Evolutionary conservation across 192 early-diverging fungal genomes (phyloP).

Genomic region (Rhizophagus sp.): DNA sequence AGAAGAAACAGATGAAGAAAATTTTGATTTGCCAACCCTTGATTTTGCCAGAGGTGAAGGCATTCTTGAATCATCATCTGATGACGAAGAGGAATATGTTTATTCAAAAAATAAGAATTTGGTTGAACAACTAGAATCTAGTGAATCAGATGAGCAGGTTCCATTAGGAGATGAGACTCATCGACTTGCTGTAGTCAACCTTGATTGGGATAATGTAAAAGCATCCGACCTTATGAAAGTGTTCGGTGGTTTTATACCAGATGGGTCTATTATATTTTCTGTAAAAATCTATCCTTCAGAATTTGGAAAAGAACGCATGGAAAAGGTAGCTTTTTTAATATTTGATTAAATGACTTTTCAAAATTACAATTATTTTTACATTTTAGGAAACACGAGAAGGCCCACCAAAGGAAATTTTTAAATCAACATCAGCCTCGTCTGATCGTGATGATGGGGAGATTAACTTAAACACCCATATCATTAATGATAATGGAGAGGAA

Average conservation of each 20-base stretch:
- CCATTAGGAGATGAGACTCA: constrained; percentile 62
- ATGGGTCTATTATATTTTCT: constrained; percentile 64
- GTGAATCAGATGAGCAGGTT: constrained; percentile 51
- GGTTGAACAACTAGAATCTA: constrained; percentile 41
- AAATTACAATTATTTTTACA: not conserved
- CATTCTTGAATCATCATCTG: constrained; percentile 36
- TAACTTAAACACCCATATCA: constrained; percentile 44
- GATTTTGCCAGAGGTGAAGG: constrained; percentile 86
- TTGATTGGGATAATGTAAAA: constrained; percentile 96
- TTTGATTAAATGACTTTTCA: not conserved
- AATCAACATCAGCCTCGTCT: constrained; percentile 23
- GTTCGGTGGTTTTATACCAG: constrained; percentile 82
- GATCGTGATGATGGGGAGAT: constrained; percentile 43
- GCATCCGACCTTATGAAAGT: constrained; percentile 84
- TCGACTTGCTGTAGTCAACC: constrained; percentile 84
- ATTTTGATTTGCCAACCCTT: constrained; percentile 30
- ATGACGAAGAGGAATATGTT: constrained; percentile 52
- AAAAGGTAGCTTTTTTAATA: not conserved
- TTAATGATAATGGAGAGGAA: constrained; percentile 63
- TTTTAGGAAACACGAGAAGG: constrained; percentile 68
- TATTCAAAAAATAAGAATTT: constrained; percentile 45
- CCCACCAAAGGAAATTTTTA: constrained; percentile 76
- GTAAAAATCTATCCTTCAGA: constrained; percentile 89
- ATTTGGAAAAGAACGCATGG: constrained; percentile 81
- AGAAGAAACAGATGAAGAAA: constrained; percentile 41